These are phyloP conservation scores for Ogataea siamensis DNA, from an alignment of 805 yeast genomes.

Conservation along the genomic window DNA sequence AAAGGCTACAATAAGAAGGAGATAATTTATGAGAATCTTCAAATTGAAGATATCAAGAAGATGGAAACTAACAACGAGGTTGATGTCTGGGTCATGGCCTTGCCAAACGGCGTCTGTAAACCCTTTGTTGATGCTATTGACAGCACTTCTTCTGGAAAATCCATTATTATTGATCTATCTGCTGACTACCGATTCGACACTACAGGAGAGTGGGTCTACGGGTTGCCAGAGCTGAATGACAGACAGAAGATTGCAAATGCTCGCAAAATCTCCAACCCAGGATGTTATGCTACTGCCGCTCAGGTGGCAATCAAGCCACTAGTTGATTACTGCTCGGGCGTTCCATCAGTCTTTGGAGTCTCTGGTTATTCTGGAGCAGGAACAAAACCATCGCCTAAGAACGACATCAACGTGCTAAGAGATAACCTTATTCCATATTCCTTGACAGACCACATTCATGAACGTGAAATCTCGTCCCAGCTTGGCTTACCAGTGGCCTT, in stretches of 20 bases:
- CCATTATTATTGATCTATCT: slow-evolving; percentile 86
- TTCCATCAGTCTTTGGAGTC: slow-evolving; percentile 89
- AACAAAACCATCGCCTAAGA: slow-evolving; percentile 96
- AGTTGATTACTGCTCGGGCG: slow-evolving; percentile 60
- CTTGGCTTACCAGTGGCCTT: slow-evolving; percentile 81
- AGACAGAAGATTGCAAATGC: slow-evolving; percentile 68
- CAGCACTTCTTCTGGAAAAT: slow-evolving; percentile 55
- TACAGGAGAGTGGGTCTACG: slow-evolving; percentile 87
- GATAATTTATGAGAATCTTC: slow-evolving; percentile 80
- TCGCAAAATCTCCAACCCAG: slow-evolving; percentile 89
- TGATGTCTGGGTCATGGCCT: slow-evolving; percentile 98
- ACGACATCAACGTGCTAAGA: slow-evolving; percentile 69
- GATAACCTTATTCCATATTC: slow-evolving; percentile 94
- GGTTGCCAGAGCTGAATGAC: slow-evolving; percentile 86
- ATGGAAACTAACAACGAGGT: slow-evolving; percentile 75
- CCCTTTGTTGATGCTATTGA: slow-evolving; percentile 83
- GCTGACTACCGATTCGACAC: slow-evolving; percentile 96
- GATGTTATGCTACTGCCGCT: slow-evolving; percentile 99
- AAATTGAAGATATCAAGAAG: slow-evolving; percentile 77
- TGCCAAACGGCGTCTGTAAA: slow-evolving; percentile 95
- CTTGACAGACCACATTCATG: slow-evolving; percentile 95
- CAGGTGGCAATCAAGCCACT: slow-evolving; percentile 91
- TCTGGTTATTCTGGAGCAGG: slow-evolving; percentile 99
- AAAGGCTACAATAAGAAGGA: slow-evolving; percentile 83
- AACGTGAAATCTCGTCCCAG: slow-evolving; percentile 82